These are phyloP conservation scores for Galerina marginata DNA, from an alignment of 768 basidiomycete genomes.

Conservation along the genomic window DNA sequence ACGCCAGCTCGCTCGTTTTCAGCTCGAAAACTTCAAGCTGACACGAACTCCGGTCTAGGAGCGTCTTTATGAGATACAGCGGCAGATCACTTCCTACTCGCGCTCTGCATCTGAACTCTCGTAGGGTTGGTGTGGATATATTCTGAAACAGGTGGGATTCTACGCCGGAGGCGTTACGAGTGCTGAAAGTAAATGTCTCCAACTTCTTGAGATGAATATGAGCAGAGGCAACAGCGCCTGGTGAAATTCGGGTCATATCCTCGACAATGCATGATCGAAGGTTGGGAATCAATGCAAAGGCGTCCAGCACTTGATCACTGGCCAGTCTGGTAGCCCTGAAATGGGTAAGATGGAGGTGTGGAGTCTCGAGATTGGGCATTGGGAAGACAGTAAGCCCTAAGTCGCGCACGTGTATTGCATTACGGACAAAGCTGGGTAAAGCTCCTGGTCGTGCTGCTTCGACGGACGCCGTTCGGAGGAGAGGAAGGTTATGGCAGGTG, in stretches of 20 bases:
- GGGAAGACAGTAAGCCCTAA: neutral
- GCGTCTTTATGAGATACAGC: neutral
- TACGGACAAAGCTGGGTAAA: neutral
- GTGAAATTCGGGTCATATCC: neutral
- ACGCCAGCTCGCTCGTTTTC: neutral
- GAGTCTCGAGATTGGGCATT: neutral
- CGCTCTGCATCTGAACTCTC: neutral
- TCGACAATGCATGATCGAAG: conserved; percentile 1
- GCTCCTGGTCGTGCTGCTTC: neutral
- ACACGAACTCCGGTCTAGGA: neutral
- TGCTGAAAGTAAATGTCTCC: too few species aligned
- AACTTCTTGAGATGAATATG: too few species aligned
- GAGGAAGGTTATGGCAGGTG: neutral
- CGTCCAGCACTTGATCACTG: neutral
- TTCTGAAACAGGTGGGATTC: neutral
- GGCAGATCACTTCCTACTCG: neutral
- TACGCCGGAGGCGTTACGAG: too few species aligned
- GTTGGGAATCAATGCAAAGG: conserved; percentile 4
- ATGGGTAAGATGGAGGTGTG: conserved; percentile 4
- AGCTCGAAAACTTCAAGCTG: neutral
- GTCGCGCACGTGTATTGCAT: neutral
- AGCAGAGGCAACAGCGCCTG: too few species aligned
- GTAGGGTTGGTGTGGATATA: neutral
- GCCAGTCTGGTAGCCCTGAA: conserved; percentile 1
- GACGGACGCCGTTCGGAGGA: conserved; percentile 1